Base-by-base conservation (phyloP, 768 basidiomycete genomes). In the Suillus bovinus region DNA sequence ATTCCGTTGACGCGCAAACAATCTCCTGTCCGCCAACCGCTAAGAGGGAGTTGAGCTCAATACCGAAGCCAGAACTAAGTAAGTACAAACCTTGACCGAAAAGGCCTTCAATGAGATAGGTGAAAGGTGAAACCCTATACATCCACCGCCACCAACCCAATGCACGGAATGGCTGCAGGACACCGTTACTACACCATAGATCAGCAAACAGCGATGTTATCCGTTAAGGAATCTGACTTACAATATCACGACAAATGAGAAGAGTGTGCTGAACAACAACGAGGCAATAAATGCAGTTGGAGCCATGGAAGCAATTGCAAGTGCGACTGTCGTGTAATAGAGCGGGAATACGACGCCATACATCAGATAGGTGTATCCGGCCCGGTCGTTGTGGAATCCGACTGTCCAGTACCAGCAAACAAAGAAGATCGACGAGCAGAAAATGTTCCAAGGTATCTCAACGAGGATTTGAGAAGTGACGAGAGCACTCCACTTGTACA, bases 131-230 rank as follows among this genome's bases (percentile, higher is more conserved):
- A 33, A 82, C 9, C 60, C 70, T 77, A 64, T 82, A 90, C 87
- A 89, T 87, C 88, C 88, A 90, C 58, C 73, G 69, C 89, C 89
- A 91, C 84, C 87, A 88, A 13, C 84, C 83, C 3, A 90, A 82
- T 20, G 79, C 77, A 9, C 78, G 66, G 68, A 77, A 87, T 8
- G 89, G 89, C 66, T 91, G 89, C 4, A 91, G 69, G 41, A 90
- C 86, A 63, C 88, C 88, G 64, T 88, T 81, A 68, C 80, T 86
- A 64, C 11, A 36, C 24, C 10, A 22, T n/a, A 14, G 1, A 20
- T 31, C 46, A 41, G 42, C 42, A 54, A 58, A 47, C 50, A 24
- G 24, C 34, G 9, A 31, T n/a, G 20, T 29, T 3, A 33, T 38
- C 55, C 17, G 29, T 8, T 16, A 7, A 58, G 46, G 24, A 52